These are phyloP conservation scores for Ophiostoma ulmi DNA, from an alignment of 2,329 filamentous ascomycete species.

Conservation along the genomic window DNA sequence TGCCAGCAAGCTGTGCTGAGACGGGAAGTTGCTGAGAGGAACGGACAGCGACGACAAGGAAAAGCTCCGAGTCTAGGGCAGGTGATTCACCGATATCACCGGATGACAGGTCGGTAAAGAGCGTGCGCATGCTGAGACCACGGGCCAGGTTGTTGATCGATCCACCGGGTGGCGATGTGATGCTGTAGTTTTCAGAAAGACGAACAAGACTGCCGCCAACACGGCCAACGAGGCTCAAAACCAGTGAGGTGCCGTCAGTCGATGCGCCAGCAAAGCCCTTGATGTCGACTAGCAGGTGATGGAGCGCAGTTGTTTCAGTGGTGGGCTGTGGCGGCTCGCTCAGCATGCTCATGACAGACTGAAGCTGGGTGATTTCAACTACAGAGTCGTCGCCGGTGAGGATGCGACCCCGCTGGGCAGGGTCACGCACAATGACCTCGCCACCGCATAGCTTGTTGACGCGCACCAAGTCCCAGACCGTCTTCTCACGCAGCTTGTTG, in stretches of 20 bases:
- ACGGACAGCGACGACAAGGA: slow-evolving; percentile 76
- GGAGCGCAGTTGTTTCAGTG: slow-evolving; percentile 64
- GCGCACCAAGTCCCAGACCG: slow-evolving; percentile 89
- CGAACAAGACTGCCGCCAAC: slow-evolving; percentile 57
- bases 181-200: slow-evolving; percentile 76
- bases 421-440: slow-evolving; percentile 91
- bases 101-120: slow-evolving; percentile 81
- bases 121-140: slow-evolving; percentile 67
- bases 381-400: slow-evolving; percentile 90
- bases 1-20: slow-evolving; percentile 29
- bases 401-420: slow-evolving; percentile 73
- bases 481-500: slow-evolving; percentile 72
- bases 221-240: slow-evolving; percentile 71
- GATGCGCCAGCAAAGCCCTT: slow-evolving; percentile 74
- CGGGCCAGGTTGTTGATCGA: slow-evolving; percentile 60
- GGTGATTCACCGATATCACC: slow-evolving; percentile 62
- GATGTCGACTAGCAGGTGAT: slow-evolving; percentile 79
- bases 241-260: slow-evolving; percentile 68
- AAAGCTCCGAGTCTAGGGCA: slow-evolving; percentile 66
- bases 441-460: slow-evolving; percentile 93
- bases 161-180: slow-evolving; percentile 71
- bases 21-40: slow-evolving; percentile 49
- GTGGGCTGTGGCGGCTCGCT: slow-evolving; percentile 69
- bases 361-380: slow-evolving; percentile 81
- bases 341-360: slow-evolving; percentile 92